These are phyloP conservation scores for Clavulina sp. DNA, from an alignment of 768 basidiomycete genomes.

Conservation along the genomic window DNA sequence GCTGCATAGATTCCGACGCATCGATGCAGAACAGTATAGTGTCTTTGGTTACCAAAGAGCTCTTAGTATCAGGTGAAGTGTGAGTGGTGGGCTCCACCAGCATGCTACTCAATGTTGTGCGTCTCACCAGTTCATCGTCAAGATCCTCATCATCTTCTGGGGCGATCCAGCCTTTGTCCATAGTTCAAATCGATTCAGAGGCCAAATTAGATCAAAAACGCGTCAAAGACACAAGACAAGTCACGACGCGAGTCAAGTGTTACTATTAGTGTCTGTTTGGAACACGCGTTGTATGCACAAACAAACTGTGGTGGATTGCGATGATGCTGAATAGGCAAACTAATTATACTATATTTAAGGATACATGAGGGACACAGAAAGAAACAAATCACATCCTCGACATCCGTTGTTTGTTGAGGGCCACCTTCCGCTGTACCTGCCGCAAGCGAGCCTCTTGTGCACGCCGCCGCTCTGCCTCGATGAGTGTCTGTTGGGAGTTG, in stretches of 20 bases:
- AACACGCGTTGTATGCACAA: too few species aligned
- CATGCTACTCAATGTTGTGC: slow-evolving; percentile 31
- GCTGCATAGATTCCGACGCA: slow-evolving; percentile 81
- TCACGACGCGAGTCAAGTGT: background rate
- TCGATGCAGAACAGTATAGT: slow-evolving; percentile 94
- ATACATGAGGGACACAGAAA: background rate
- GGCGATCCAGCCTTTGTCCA: background rate
- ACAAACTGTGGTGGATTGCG: background rate
- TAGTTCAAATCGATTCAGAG: background rate
- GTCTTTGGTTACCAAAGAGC: slow-evolving; percentile 63
- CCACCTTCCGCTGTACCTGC: slow-evolving; percentile 11
- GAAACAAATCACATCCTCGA: slow-evolving; percentile 4
- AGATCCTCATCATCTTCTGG: slow-evolving; percentile 64
- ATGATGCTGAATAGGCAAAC: background rate
- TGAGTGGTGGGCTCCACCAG: background rate
- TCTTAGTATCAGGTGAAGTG: slow-evolving; percentile 36
- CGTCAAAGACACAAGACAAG: too few species aligned
- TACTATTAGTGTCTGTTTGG: too few species aligned
- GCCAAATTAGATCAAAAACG: too few species aligned
- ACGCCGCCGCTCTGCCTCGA: slow-evolving; percentile 10
- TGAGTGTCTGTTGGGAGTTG: slow-evolving; percentile 2
- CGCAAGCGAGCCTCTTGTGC: slow-evolving; percentile 8
- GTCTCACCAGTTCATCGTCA: slow-evolving; percentile 27
- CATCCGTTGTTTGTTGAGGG: slow-evolving; percentile 7
- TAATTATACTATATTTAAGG: background rate